phyloP scores from a whole-genome alignment of 192 early-diverging fungal genomes.

The Globomyces pollinis-pini region DNA sequence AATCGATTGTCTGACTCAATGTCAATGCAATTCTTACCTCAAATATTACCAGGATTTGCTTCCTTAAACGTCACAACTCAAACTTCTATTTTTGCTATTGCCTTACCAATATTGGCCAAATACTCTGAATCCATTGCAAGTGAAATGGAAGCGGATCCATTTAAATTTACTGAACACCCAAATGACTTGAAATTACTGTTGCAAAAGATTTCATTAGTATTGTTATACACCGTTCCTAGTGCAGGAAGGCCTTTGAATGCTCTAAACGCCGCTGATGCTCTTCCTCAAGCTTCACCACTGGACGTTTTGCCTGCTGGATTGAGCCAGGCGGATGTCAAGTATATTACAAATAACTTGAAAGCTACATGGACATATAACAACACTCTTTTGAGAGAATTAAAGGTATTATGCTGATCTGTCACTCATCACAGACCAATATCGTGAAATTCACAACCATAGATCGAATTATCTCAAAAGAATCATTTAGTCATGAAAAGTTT shows the following conservation, averaged over 20 bases:
- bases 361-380: conserved; percentile 51
- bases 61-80: conserved; percentile 51
- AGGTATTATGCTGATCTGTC: conserved; percentile 15
- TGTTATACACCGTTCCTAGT: conserved; percentile 51
- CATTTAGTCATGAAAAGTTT: conserved; percentile 52
- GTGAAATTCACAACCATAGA: conserved; percentile 20
- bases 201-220: conserved; percentile 49
- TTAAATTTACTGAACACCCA: too few species aligned
- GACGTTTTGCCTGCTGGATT: conserved; percentile 47
- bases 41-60: conserved; percentile 54
- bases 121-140: conserved; percentile 2
- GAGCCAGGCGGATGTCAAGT: conserved; percentile 38
- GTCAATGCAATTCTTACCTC: conserved; percentile 40
- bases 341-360: conserved; percentile 68
- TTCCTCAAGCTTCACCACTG: background rate
- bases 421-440: conserved; percentile 8
- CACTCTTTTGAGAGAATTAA: conserved; percentile 20
- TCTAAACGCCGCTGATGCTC: background rate
- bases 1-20: conserved; percentile 28
- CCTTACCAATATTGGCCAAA: conserved; percentile 40
- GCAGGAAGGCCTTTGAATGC: conserved; percentile 15
- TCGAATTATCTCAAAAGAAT: conserved; percentile 20
- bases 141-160: conserved; percentile 1
- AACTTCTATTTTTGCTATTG: conserved; percentile 51
- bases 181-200: background rate